Conservation (phyloP, 2,329 filamentous ascomycete genomes). For the Microdochium trichocladiopsis region DNA sequence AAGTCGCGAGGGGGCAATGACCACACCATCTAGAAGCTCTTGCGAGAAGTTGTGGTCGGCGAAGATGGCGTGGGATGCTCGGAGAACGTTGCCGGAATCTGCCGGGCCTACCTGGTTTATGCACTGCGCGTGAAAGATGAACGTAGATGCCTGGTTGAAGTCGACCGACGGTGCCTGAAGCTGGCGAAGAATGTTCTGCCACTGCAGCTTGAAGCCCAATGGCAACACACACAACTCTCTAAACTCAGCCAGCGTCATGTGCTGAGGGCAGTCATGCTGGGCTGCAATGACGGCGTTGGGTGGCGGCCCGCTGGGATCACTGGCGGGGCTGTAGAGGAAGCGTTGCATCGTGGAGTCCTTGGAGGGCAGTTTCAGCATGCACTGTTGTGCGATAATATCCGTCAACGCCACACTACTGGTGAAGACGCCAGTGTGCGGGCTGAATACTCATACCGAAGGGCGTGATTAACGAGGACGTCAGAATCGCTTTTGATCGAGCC, state of each 20-base stretch:
- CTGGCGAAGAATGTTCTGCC: slow-evolving; percentile 47
- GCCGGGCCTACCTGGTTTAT: slow-evolving; percentile 39
- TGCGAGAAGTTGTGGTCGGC: slow-evolving; percentile 22
- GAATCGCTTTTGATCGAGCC: neutral
- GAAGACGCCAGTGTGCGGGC: neutral
- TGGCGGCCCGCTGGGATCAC: slow-evolving; percentile 13
- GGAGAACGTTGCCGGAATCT: neutral
- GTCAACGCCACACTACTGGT: slow-evolving; percentile 25
- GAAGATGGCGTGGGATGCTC: slow-evolving; percentile 28
- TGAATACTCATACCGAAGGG: neutral
- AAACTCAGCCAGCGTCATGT: slow-evolving; percentile 46
- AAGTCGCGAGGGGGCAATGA: slow-evolving; percentile 21
- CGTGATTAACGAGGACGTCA: neutral
- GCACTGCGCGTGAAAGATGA: slow-evolving; percentile 39
- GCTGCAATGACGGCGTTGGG: slow-evolving; percentile 46
- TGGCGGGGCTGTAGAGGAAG: slow-evolving; percentile 26
- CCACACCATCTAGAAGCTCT: slow-evolving; percentile 23
- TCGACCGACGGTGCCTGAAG: slow-evolving; percentile 39
- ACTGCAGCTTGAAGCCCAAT: slow-evolving; percentile 40
- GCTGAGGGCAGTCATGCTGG: slow-evolving; percentile 36
- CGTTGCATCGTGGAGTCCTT: slow-evolving; percentile 23
- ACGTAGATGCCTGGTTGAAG: slow-evolving; percentile 40
- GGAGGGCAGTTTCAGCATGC: slow-evolving; percentile 17
- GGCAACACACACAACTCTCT: slow-evolving; percentile 42
- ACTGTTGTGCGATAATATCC: neutral